These are phyloP conservation scores for Earliella scabrosa DNA, from an alignment of 1,284 basidiomycete species.

Conservation along the genomic window DNA sequence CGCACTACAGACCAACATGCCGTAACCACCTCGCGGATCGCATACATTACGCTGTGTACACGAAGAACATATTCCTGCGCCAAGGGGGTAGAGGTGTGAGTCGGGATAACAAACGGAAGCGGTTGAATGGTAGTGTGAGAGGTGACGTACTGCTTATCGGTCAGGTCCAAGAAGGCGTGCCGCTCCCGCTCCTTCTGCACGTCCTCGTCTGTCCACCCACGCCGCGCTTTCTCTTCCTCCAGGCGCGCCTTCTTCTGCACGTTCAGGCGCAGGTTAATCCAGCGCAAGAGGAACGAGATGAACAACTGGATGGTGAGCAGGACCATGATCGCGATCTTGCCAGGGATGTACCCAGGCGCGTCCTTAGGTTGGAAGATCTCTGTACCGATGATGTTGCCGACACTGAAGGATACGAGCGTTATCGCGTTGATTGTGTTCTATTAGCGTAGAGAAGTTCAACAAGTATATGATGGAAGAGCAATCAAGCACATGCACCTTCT, in stretches of 20 bases:
- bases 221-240: conserved; percentile 45
- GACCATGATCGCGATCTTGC: conserved; percentile 62
- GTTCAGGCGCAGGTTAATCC: conserved; percentile 56
- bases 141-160: conserved; percentile 60
- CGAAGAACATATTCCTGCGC: conserved; percentile 40
- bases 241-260: conserved; percentile 46
- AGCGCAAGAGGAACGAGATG: conserved; percentile 53
- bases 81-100: background rate
- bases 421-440: conserved; percentile 57
- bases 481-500: conserved; percentile 43
- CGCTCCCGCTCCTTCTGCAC: conserved; percentile 58
- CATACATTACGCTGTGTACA: conserved; percentile 34
- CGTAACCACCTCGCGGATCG: too few species aligned
- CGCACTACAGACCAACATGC: too few species aligned
- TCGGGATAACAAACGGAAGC: background rate
- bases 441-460: too few species aligned
- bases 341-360: conserved; percentile 61
- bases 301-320: conserved; percentile 53
- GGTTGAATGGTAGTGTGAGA: background rate
- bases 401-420: conserved; percentile 54
- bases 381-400: conserved; percentile 60
- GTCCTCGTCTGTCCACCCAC: conserved; percentile 58
- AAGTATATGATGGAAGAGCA: background rate
- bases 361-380: conserved; percentile 64
- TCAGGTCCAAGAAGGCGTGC: conserved; percentile 63